A percentile compares a stretch with the other conserved stretches of the same genome.
These are phyloP conservation scores for Gnaphalium uliginosum DNA, from an alignment of 129 eudicot species.

Conservation along the genomic window DNA sequence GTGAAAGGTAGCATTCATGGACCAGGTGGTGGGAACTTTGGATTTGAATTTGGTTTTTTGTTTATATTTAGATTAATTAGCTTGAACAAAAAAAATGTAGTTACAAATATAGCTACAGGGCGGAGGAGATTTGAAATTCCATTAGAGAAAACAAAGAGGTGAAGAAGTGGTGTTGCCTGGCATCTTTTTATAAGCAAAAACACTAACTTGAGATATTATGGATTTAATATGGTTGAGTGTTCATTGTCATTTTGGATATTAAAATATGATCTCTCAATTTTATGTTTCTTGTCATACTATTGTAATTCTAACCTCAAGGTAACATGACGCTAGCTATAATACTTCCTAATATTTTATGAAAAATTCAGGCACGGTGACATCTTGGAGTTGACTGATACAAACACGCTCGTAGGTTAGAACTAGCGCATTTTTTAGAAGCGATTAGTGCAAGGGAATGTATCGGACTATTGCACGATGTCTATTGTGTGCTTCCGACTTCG, in stretches of 20 bases:
- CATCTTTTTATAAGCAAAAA: not conserved
- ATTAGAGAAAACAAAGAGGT: not conserved
- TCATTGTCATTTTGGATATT: not conserved
- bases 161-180: not conserved
- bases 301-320: no score
- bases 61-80: not conserved
- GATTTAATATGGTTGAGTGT: not conserved
- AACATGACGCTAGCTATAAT: no score
- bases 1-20: conserved; percentile 30
- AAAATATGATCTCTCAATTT: not conserved
- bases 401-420: no score
- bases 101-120: not conserved
- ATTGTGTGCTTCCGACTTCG: no score
- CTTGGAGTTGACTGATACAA: no score
- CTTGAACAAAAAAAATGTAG: conserved; percentile 8
- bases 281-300: no score
- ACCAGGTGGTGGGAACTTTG: conserved; percentile 23
- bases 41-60: conserved; percentile 16
- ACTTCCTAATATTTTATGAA: no score
- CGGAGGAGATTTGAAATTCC: not conserved
- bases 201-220: not conserved
- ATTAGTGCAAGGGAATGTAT: no score
- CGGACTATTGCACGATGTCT: no score
- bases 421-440: no score
- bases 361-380: no score